Percentiles rank a stretch among this genome's conserved stretches.
Evolutionary conservation across 2,329 filamentous ascomycete genomes (phyloP).

Genomic region (Talaromyces sp.): DNA sequence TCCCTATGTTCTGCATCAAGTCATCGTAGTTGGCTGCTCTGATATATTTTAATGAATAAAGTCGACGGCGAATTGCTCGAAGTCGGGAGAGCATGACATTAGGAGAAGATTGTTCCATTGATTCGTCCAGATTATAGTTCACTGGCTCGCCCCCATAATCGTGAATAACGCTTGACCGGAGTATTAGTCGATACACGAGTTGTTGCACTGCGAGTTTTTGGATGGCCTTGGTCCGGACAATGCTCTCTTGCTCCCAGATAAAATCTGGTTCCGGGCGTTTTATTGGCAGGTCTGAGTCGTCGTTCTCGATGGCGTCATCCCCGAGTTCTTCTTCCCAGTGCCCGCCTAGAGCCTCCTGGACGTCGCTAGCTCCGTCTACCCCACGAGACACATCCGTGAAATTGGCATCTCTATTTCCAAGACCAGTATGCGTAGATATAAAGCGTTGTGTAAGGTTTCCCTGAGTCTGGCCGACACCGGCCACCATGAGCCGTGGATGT

Average conservation of each 20-base stretch:
- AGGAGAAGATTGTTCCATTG: conserved; percentile 26
- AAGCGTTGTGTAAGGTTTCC: background rate
- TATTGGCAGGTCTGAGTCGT: conserved; percentile 8
- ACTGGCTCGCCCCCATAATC: conserved; percentile 30
- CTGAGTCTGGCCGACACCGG: background rate
- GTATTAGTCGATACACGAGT: conserved; percentile 33
- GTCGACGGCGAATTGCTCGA: conserved; percentile 25
- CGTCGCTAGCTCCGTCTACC: background rate
- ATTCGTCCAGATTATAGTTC: conserved; percentile 25
- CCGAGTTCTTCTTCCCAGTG: background rate
- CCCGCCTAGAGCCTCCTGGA: background rate
- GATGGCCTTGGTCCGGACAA: conserved; percentile 31
- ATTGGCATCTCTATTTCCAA: background rate
- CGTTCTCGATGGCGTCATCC: background rate
- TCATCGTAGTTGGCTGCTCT: conserved; percentile 25
- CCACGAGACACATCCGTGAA: background rate
- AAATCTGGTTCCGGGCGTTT: conserved; percentile 7
- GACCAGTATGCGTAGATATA: background rate
- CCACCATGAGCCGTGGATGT: background rate
- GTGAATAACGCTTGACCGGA: conserved; percentile 36
- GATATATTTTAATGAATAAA: conserved; percentile 24
- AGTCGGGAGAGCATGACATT: conserved; percentile 30
- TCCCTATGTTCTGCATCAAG: conserved; percentile 17
- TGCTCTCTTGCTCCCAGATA: conserved; percentile 24
- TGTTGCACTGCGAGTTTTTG: conserved; percentile 35